These are phyloP conservation scores for Xylaria venustula DNA, from an alignment of 495 filamentous ascomycete species.

Conservation along the genomic window DNA sequence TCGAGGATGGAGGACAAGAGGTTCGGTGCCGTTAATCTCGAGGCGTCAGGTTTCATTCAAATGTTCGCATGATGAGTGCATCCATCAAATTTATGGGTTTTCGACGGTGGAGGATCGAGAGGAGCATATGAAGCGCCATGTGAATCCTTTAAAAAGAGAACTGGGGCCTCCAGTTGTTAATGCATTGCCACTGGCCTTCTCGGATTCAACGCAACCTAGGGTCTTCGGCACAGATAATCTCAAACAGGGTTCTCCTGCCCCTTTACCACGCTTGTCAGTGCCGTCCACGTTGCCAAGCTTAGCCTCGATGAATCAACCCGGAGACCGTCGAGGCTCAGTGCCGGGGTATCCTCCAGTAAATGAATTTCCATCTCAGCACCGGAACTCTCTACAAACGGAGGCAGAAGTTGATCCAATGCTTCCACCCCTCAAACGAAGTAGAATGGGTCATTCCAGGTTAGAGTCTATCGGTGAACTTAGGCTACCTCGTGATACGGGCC, in stretches of 20 bases:
- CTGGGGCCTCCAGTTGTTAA: conserved; percentile 42
- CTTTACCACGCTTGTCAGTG: conserved; percentile 40
- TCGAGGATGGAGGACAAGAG: conserved; percentile 39
- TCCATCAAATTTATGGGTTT: conserved; percentile 53
- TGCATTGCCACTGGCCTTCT: conserved; percentile 36
- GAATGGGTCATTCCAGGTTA: conserved; percentile 45
- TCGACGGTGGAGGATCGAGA: conserved; percentile 44
- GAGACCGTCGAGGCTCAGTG: conserved; percentile 45
- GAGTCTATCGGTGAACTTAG: conserved; percentile 51
- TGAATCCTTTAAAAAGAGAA: conserved; percentile 39
- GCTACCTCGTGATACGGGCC: conserved; percentile 42
- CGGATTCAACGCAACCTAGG: conserved; percentile 35
- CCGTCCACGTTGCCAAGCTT: conserved; percentile 39
- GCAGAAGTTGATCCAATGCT: conserved; percentile 50
- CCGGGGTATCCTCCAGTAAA: conserved; percentile 42
- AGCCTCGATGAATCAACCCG: conserved; percentile 32
- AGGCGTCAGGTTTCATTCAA: conserved; percentile 44
- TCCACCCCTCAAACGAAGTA: conserved; percentile 47
- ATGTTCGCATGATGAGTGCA: conserved; percentile 49
- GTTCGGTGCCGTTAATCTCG: conserved; percentile 38
- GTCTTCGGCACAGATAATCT: conserved; percentile 27
- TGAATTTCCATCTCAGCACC: conserved; percentile 37
- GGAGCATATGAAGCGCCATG: conserved; percentile 45
- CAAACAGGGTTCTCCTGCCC: conserved; percentile 22
- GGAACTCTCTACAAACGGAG: conserved; percentile 39